Percentiles rank a stretch among this genome's conserved stretches.
These are phyloP conservation scores for Nidularia sp. DNA, from an alignment of 768 basidiomycete genomes.

Conservation along the genomic window DNA sequence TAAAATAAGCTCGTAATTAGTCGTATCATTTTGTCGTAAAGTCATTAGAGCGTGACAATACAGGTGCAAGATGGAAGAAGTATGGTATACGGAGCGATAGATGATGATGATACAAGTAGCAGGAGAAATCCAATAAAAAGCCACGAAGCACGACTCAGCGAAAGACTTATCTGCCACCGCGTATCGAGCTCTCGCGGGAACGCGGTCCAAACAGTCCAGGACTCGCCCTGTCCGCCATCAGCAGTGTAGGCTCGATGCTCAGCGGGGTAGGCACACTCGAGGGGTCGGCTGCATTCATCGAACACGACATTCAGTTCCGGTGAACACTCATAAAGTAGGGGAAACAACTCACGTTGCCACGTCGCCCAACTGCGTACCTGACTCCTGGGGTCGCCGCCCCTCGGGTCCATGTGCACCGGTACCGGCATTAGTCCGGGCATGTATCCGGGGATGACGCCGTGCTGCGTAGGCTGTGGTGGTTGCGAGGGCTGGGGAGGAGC, in stretches of 20 bases:
- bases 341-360: constrained; percentile 57
- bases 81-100: too few relatives aligned
- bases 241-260: constrained; percentile 51
- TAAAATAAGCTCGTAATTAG: too few relatives aligned
- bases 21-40: too few relatives aligned
- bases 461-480: constrained; percentile 7
- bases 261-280: constrained; percentile 54
- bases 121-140: too few relatives aligned
- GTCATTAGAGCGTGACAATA: too few relatives aligned
- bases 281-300: constrained; percentile 48
- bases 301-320: constrained; percentile 5
- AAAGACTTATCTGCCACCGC: constrained; percentile 13
- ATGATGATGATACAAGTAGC: too few relatives aligned
- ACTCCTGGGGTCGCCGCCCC: constrained; percentile 30
- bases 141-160: not conserved
- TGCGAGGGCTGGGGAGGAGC: constrained; percentile 12
- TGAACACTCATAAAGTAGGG: not conserved
- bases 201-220: constrained; percentile 79
- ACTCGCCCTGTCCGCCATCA: constrained; percentile 53
- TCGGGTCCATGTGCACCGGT: not conserved
- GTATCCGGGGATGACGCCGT: constrained; percentile 15
- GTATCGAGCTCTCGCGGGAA: constrained; percentile 30
- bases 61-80: too few relatives aligned
- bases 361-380: constrained; percentile 54
- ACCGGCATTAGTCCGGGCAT: not conserved